These are phyloP conservation scores for Ceratocystis lukuohia DNA, from an alignment of 2,329 filamentous ascomycete genomes.

Conservation along the genomic window DNA sequence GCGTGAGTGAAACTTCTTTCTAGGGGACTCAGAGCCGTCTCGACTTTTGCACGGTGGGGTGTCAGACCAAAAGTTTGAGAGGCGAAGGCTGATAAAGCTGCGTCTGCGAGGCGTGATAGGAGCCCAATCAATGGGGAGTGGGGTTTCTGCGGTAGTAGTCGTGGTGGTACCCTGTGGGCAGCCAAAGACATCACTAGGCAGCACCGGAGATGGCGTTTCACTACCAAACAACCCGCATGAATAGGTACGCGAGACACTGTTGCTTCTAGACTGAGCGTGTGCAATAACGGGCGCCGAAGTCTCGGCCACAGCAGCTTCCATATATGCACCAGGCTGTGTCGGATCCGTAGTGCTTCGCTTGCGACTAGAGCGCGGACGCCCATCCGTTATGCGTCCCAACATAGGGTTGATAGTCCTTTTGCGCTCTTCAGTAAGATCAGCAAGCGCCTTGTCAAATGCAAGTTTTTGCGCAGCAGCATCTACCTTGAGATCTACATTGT, in stretches of 20 bases:
- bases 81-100: constrained; percentile 22
- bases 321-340: not conserved
- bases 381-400: constrained; percentile 17
- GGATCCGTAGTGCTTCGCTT: constrained; percentile 4
- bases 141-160: not conserved
- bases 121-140: not conserved
- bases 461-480: constrained; percentile 11
- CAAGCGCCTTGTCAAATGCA: constrained; percentile 19
- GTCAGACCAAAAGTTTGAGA: constrained; percentile 14
- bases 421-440: constrained; percentile 15
- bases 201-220: not conserved
- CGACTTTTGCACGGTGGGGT: constrained; percentile 20
- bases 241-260: constrained; percentile 2
- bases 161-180: not conserved
- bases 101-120: constrained; percentile 28
- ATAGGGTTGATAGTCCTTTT: constrained; percentile 17
- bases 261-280: not conserved
- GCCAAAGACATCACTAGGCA: not conserved
- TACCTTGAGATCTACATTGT: not conserved
- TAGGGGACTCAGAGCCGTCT: constrained; percentile 14
- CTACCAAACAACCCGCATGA: constrained; percentile 5
- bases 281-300: not conserved
- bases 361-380: constrained; percentile 3
- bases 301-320: not conserved
- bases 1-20: constrained; percentile 12